phyloP scores from a whole-genome alignment of 345 rosid species.

The Melaleuca alternifolia region DNA sequence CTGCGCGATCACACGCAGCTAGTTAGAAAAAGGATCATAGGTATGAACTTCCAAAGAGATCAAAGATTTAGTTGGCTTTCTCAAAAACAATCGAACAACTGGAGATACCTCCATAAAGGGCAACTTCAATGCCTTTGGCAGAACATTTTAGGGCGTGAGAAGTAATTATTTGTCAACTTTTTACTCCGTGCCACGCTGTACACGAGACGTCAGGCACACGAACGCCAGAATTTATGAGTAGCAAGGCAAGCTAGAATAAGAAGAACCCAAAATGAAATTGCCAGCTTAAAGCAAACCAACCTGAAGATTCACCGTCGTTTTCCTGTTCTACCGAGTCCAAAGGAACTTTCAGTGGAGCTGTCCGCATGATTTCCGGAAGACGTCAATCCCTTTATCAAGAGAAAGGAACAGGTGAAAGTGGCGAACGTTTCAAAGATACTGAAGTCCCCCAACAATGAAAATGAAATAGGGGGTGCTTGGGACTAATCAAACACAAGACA shows the following conservation, averaged over 20 bases:
- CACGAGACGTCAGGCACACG: not conserved
- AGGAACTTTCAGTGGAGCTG: not conserved
- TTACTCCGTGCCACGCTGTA: not conserved
- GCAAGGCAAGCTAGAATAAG: not conserved
- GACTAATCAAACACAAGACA: not conserved
- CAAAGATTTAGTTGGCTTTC: not conserved
- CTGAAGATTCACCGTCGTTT: not conserved
- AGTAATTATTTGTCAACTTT: not conserved
- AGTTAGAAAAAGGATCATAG: not conserved
- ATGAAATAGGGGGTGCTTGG: not conserved
- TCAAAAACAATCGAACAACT: not conserved
- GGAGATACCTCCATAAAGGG: not conserved
- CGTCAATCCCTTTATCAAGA: not conserved
- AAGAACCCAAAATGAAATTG: not conserved
- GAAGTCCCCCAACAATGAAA: not conserved
- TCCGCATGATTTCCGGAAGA: not conserved
- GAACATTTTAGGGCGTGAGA: not conserved
- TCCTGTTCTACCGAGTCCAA: not conserved
- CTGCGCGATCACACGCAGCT: not conserved
- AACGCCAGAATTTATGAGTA: not conserved
- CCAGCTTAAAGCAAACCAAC: not conserved
- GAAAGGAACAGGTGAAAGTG: not conserved
- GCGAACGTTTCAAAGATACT: not conserved
- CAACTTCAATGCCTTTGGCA: not conserved
- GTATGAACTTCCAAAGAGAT: not conserved